phyloP scores from a whole-genome alignment of 1,284 basidiomycete genomes.

The Cutaneotrichosporon cyanovorans region DNA sequence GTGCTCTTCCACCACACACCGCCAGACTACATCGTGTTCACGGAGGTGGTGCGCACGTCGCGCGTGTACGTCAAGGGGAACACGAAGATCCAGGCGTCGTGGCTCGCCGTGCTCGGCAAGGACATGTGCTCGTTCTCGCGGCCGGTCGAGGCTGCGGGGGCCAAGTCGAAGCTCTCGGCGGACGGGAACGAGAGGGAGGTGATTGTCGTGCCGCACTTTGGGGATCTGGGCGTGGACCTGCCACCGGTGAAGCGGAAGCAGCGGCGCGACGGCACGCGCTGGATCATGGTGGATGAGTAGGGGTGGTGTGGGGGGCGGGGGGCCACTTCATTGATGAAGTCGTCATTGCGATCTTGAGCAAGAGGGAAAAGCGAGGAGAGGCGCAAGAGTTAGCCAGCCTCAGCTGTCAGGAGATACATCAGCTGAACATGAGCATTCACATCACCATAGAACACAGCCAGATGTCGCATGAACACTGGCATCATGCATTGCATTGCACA shows the following conservation, averaged over 20 bases:
- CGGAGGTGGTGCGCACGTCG: conserved; percentile 68
- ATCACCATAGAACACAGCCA: too few species aligned
- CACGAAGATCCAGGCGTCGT: conserved; percentile 79
- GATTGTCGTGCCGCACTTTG: conserved; percentile 72
- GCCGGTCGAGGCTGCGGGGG: conserved; percentile 59
- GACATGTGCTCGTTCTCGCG: conserved; percentile 83
- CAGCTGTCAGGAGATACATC: too few species aligned
- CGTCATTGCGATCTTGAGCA: too few species aligned
- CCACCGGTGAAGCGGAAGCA: conserved; percentile 60
- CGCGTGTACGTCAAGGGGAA: conserved; percentile 76
- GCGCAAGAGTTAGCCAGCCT: too few species aligned
- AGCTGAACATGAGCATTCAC: too few species aligned
- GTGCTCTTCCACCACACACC: conserved; percentile 63
- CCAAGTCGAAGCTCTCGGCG: conserved; percentile 10
- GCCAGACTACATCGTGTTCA: conserved; percentile 80
- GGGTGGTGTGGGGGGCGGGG: too few species aligned
- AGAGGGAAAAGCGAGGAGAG: too few species aligned
- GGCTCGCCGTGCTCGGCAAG: conserved; percentile 74
- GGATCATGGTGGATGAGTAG: conserved; percentile 40
- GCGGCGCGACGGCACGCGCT: conserved; percentile 43
- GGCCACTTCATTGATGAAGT: too few species aligned
- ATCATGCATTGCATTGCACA: too few species aligned
- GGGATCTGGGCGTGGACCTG: conserved; percentile 73
- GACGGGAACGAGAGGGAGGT: conserved; percentile 44
- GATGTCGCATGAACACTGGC: too few species aligned